Conservation (phyloP, 768 basidiomycete genomes). For the Russula sp. region DNA sequence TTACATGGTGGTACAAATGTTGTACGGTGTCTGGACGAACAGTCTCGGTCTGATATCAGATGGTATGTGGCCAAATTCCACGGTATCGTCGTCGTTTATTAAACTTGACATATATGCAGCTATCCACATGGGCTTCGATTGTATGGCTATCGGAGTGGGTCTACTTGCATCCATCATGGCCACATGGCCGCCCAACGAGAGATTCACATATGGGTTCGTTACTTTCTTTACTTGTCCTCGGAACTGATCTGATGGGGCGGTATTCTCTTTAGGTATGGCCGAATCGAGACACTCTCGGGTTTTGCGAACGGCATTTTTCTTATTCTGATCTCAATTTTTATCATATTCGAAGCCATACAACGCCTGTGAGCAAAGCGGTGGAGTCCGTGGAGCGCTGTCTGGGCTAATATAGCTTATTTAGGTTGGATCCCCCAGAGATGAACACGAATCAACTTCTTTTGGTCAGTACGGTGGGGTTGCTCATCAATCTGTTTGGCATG, state of each 20-base stretch:
- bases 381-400: not conserved
- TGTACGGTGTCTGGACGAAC: slow-evolving; percentile 97
- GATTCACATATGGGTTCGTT: slow-evolving; percentile 90
- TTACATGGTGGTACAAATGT: slow-evolving; percentile 97
- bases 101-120: slow-evolving; percentile 47
- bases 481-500: slow-evolving; percentile 97
- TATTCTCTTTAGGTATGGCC: slow-evolving; percentile 63
- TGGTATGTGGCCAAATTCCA: slow-evolving; percentile 47
- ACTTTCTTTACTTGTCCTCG: not conserved
- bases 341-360: slow-evolving; percentile 96
- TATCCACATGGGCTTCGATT: slow-evolving; percentile 99
- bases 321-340: slow-evolving; percentile 93
- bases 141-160: slow-evolving; percentile 94
- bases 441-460: slow-evolving; percentile 89
- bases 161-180: slow-evolving; percentile 97
- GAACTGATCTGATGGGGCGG: slow-evolving; percentile 13
- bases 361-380: slow-evolving; percentile 57
- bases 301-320: slow-evolving; percentile 97
- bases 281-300: slow-evolving; percentile 95
- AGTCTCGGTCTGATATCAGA: slow-evolving; percentile 95
- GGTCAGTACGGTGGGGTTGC: slow-evolving; percentile 85
- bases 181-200: slow-evolving; percentile 92
- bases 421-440: slow-evolving; percentile 95
- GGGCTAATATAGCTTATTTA: slow-evolving; percentile 34
- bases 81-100: not conserved